Base-by-base conservation (phyloP, 352 stramenopile genomes). In the Thalassiosira mediterranea region DNA sequence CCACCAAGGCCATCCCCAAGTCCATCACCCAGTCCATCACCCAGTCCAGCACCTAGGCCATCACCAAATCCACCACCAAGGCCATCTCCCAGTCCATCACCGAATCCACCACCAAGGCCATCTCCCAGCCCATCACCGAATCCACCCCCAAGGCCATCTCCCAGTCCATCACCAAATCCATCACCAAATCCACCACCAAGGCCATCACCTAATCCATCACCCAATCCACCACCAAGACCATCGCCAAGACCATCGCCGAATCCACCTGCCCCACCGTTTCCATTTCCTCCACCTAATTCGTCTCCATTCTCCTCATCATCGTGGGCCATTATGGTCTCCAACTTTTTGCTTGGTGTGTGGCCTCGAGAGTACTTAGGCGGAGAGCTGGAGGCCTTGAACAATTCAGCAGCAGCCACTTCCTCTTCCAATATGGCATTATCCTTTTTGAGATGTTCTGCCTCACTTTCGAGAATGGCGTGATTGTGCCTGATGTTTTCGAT, bases 211-310 rank as follows among this genome's bases (percentile, higher is more conserved):
- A 4, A 15, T 48, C 40, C 40, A 48, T 29, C 44, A 15, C 13
- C 44, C 10, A 52, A 3, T 13, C 44, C n/a, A 52, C 10, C 44
- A 17, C 44, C 3, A 52, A 17, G 25, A 52, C 44, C 44, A 52
- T 52, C 44, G 13, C 44, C 44, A 52, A 26, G 10, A 11, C 42
- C 42, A 49, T 19, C 42, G 42, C 42, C 42, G 25, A 52, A 23
- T 3, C 25, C 44, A 29, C 1, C 44, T 25, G 0, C 44, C 29
- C 29, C 29, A 52, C 29, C n/a, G 2, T n/a, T n/a, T n/a, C n/a
- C n/a, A n/a, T n/a, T n/a, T n/a, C n/a, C n/a, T n/a, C n/a, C n/a
- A n/a, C n/a, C n/a, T n/a, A n/a, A n/a, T n/a, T n/a, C n/a, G n/a
- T n/a, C n/a, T n/a, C n/a, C n/a, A n/a, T n/a, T n/a, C n/a, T n/a